Evolutionary conservation across 495 filamentous ascomycete species (phyloP), one percentile per base, ranked within the genome.

Genomic region (Aeminium ludgeri): DNA sequence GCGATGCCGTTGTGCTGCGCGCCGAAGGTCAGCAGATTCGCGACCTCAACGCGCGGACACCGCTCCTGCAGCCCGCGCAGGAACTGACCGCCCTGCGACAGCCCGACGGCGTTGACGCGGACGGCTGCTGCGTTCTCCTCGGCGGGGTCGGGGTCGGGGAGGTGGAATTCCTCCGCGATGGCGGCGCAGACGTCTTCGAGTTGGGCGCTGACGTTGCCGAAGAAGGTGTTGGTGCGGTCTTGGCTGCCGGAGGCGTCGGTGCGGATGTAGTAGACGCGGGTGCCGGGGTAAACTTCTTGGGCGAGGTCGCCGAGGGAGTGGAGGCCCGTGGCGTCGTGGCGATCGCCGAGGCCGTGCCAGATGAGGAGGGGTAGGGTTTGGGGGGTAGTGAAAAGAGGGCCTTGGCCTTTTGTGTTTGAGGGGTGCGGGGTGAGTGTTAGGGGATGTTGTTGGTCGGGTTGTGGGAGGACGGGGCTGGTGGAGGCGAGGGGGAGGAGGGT

Each of bases 61-160:
- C 83, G 72, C 66, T 97, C 78, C 52, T 92, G 68, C 60, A 86
- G 87, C n/a, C 68, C 89, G 44, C 89, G 80, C 10, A 97, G 72
- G 64, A 97, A 95, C 54, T 93, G 85, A 25, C 89, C 91, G 48
- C 89, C 89, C 58, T 97, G 89, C 19, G 80, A 86, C 66, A 96
- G 95, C 4, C 89, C 89, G 15, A 97, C 58, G 1, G 83, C 91
- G 59, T 96, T 87, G 1, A 43, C 48, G 18, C 48, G 34, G 1
- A 42, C 8, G 7, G 2, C 34, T n/a, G n/a, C n/a, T n/a, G n/a
- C n/a, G 1, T 13, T 35, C 1, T 25, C 18, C 16, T 13, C 28
- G 33, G 12, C n/a, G 8, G 17, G n/a, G 10, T 34, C 29, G 44
- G 79, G 82, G 0, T 78, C 74, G 32, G 77, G 77, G 13, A 94